Percentiles rank a stretch among this genome's conserved stretches.
Evolutionary conservation across 441 rosid genomes (phyloP).

Genomic region (Populus hybrid): DNA sequence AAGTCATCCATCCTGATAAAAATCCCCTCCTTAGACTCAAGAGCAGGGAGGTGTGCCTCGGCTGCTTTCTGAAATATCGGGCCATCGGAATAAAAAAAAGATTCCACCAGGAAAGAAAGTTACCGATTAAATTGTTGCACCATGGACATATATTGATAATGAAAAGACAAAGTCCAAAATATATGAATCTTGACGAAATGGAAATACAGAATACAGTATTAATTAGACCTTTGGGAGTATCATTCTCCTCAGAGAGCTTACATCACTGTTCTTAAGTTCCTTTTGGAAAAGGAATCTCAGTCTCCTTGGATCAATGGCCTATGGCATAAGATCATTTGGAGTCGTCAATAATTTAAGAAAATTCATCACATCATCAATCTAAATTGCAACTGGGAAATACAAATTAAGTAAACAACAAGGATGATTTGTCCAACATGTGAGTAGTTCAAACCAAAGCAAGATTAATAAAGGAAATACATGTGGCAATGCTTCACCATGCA

Average conservation of each 20-base stretch:
- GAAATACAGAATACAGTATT: background rate
- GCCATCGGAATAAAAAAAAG: background rate
- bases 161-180: background rate
- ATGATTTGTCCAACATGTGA: too few species aligned
- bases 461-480: background rate
- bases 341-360: background rate
- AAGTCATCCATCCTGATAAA: slow-evolving; percentile 70
- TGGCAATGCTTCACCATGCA: background rate
- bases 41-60: slow-evolving; percentile 74
- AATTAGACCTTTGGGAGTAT: slow-evolving; percentile 84
- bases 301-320: slow-evolving; percentile 69
- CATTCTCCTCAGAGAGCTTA: slow-evolving; percentile 85
- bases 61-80: slow-evolving; percentile 67
- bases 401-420: background rate
- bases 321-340: background rate
- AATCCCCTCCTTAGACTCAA: slow-evolving; percentile 87
- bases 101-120: background rate
- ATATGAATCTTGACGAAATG: background rate
- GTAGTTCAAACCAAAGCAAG: too few species aligned
- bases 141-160: background rate
- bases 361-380: background rate
- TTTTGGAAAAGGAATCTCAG: slow-evolving; percentile 84
- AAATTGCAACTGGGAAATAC: background rate
- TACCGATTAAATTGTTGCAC: background rate
- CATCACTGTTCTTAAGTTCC: slow-evolving; percentile 96